These are phyloP conservation scores for Chloromonas sp. DNA, from an alignment of 163 green algal genomes.

Conservation along the genomic window DNA sequence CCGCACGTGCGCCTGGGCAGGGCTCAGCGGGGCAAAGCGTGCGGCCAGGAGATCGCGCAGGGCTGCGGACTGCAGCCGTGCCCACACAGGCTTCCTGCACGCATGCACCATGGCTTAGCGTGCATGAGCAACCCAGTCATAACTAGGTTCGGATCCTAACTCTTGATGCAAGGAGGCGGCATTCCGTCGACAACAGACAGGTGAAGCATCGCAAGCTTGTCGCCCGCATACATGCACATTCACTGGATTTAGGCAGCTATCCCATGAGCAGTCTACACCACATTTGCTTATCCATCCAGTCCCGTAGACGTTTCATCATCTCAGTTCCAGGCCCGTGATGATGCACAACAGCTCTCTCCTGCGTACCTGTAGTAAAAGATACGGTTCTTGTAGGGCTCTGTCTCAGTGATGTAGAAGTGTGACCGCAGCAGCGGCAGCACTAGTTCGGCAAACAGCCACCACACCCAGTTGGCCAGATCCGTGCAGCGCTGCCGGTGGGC, in stretches of 20 bases:
- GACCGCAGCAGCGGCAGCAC: slow-evolving; percentile 76
- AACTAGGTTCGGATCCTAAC: no score
- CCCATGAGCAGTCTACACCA: no score
- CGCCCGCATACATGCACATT: no score
- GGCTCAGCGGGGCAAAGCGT: slow-evolving; percentile 27
- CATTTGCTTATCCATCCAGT: not conserved
- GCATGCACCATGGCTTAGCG: no score
- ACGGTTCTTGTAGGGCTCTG: slow-evolving; percentile 65
- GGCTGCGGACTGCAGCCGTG: slow-evolving; percentile 18
- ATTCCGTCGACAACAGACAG: no score
- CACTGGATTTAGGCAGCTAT: no score
- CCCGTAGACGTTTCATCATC: no score
- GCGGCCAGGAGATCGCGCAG: slow-evolving; percentile 15
- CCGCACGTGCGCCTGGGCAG: slow-evolving; percentile 18
- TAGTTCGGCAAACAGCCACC: slow-evolving; percentile 61
- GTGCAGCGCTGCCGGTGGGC: slow-evolving; percentile 2
- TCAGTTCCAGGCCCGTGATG: not conserved
- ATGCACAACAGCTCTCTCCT: not conserved
- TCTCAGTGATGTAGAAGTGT: slow-evolving; percentile 89
- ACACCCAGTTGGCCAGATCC: slow-evolving; percentile 46
- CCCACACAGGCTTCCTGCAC: slow-evolving; percentile 79
- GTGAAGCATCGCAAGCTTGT: no score
- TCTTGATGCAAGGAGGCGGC: no score
- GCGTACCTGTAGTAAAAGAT: slow-evolving; percentile 79
- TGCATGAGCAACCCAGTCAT: no score